A percentile compares a stretch with the other conserved stretches of the same genome.
Conservation (phyloP, 257 asterid genomes). For the Solanum bulbocastanum region DNA sequence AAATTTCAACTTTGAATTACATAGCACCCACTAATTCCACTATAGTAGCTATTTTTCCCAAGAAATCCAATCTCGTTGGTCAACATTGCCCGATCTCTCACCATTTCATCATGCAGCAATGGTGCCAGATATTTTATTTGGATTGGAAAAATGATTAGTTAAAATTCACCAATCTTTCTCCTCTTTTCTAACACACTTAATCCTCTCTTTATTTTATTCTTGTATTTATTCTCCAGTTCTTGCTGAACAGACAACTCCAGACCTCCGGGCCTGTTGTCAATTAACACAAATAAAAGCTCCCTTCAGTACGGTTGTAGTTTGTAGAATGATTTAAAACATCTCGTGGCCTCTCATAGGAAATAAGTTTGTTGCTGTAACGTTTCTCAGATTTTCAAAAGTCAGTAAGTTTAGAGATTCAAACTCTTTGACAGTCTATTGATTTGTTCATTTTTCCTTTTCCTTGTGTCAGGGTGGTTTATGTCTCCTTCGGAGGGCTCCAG, state of each 20-base stretch:
- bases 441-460: neutral
- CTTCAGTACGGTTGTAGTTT: neutral
- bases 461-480: constrained; percentile 39
- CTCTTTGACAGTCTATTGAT: neutral
- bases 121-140: neutral
- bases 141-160: neutral
- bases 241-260: neutral
- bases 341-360: neutral
- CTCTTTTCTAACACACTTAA: neutral
- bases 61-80: neutral
- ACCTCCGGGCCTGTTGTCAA: neutral
- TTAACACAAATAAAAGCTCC: neutral
- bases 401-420: neutral
- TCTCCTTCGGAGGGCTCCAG: constrained; percentile 94
- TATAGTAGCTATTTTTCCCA: neutral
- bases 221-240: neutral
- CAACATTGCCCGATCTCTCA: neutral
- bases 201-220: neutral
- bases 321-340: neutral
- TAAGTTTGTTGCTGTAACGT: neutral
- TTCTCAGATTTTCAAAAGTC: neutral
- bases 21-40: neutral
- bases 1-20: neutral
- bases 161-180: neutral
- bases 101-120: neutral